Base-by-base conservation (phyloP, 2,329 filamentous ascomycete species). In the Venturia effusa region DNA sequence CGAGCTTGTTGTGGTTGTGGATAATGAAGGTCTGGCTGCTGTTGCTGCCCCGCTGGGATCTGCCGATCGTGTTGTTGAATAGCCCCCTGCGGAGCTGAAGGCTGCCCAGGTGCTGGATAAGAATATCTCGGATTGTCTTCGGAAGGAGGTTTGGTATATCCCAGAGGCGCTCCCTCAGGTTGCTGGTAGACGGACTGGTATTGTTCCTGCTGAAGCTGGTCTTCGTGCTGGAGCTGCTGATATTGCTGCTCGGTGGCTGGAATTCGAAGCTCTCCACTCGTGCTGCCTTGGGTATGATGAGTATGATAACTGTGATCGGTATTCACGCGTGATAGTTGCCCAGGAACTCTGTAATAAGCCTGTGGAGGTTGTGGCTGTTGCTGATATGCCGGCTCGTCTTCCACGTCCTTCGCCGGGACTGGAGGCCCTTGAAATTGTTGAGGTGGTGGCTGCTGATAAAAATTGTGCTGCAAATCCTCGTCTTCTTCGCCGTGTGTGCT, bases 161-260 rank as follows among this genome's bases (percentile, higher is more conserved):
- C 37, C 6, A 48, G 41, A 67, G 69, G 48, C 67, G 68, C 63
- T 30, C 37, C 55, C 2, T 48, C 62, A 24, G 30, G 48, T n/a
- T 32, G 54, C 22, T 74, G 72, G 71, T 73, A 73, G 51, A 57
- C 27, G 41, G 70, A 64, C 66, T 75, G 73, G 57, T 73, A 73
- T 57, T 66, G 59, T 17, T 61, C 45, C 63, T 61, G 65, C 40
- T 30, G 48, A 51, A 43, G 41, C 61, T 73, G 67, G 51, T 73
- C 73, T 24, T 73, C 74, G 34, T 73, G 72, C 60, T 73, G 72
- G 34, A 73, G 72, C 61, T 73, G 72, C 62, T 70, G 70, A 66
- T 72, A 69, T 63, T 73, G 69, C 41, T 71, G 71, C 61, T 73
- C 72, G 39, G 72, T 72, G 45, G 39, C 73, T 19, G 72, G 70